phyloP scores from a whole-genome alignment of 2,329 filamentous ascomycete genomes.

The Paecilomyces variotii region DNA sequence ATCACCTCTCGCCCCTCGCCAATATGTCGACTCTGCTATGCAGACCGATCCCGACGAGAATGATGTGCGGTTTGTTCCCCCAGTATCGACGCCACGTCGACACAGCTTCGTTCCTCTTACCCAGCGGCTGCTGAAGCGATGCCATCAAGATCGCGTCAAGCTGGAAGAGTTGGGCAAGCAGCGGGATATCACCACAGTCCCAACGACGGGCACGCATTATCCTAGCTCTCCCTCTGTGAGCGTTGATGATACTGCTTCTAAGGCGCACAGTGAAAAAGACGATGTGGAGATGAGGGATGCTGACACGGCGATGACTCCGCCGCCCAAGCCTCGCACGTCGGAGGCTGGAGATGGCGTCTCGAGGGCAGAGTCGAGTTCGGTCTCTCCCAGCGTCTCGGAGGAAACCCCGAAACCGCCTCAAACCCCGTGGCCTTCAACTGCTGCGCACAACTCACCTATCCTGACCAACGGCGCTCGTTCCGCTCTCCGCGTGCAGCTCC shows the following conservation, averaged over 20 bases:
- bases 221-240: neutral
- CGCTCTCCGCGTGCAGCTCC: slow-evolving; percentile 22
- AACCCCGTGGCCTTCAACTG: slow-evolving; percentile 30
- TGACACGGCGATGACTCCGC: slow-evolving; percentile 16
- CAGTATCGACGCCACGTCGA: slow-evolving; percentile 13
- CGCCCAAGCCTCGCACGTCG: slow-evolving; percentile 8
- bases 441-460: slow-evolving; percentile 28
- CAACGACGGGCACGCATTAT: neutral
- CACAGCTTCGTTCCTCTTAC: slow-evolving; percentile 32
- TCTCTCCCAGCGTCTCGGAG: neutral
- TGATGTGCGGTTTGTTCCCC: slow-evolving; percentile 15
- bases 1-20: slow-evolving; percentile 18
- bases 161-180: slow-evolving; percentile 22
- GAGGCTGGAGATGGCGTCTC: slow-evolving; percentile 2
- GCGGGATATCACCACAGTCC: slow-evolving; percentile 10
- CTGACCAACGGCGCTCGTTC: slow-evolving; percentile 13
- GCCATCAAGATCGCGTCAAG: slow-evolving; percentile 31
- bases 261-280: slow-evolving; percentile 11
- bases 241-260: neutral
- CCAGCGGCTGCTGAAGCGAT: slow-evolving; percentile 35
- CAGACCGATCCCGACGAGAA: slow-evolving; percentile 38
- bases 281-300: slow-evolving; percentile 44
- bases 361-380: neutral
- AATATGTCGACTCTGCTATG: slow-evolving; percentile 34
- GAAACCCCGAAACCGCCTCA: slow-evolving; percentile 16